A percentile compares a stretch with the other conserved stretches of the same genome.
phyloP scores from a whole-genome alignment of 2,329 filamentous ascomycete genomes.

The Zasmidium cellare region DNA sequence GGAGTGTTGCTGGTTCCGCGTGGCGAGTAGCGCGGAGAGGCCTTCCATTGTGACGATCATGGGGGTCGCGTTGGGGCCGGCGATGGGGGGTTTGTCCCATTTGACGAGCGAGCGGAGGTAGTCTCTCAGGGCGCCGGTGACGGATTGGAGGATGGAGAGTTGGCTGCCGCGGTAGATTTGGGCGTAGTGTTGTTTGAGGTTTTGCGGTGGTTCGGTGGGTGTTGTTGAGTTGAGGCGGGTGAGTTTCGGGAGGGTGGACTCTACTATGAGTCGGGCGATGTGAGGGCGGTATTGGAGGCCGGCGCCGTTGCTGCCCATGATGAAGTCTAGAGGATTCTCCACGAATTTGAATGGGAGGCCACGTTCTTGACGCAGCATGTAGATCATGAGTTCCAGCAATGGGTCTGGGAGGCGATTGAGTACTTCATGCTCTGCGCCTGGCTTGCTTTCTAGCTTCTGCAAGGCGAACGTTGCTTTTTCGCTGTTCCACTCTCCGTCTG shows the following conservation, averaged over 20 bases:
- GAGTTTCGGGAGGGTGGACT: conserved; percentile 35
- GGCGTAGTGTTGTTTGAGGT: conserved; percentile 42
- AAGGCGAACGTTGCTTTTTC: conserved; percentile 39
- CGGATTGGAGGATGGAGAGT: conserved; percentile 31
- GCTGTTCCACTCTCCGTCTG: conserved; percentile 33
- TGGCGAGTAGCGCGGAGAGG: conserved; percentile 42
- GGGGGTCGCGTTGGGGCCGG: conserved; percentile 11
- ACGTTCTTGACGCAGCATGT: conserved; percentile 36
- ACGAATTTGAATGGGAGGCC: conserved; percentile 31
- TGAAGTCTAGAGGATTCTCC: conserved; percentile 27
- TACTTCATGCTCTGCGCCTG: conserved; percentile 8
- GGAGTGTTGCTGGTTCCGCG: conserved; percentile 45
- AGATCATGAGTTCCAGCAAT: conserved; percentile 37
- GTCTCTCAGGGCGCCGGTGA: conserved; percentile 28
- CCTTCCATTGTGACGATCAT: conserved; percentile 33
- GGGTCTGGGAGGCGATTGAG: conserved; percentile 32
- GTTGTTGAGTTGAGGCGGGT: conserved; percentile 30
- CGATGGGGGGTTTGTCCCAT: not conserved
- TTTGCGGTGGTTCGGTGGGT: conserved; percentile 28
- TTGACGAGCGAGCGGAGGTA: conserved; percentile 29
- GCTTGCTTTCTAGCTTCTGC: conserved; percentile 7
- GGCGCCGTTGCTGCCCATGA: conserved; percentile 21
- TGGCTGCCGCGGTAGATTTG: conserved; percentile 47
- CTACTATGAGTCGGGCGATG: conserved; percentile 36
- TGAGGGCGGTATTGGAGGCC: conserved; percentile 34